phyloP scores from a whole-genome alignment of 2,329 filamentous ascomycete species.

The Pseudodiploospora longispora region DNA sequence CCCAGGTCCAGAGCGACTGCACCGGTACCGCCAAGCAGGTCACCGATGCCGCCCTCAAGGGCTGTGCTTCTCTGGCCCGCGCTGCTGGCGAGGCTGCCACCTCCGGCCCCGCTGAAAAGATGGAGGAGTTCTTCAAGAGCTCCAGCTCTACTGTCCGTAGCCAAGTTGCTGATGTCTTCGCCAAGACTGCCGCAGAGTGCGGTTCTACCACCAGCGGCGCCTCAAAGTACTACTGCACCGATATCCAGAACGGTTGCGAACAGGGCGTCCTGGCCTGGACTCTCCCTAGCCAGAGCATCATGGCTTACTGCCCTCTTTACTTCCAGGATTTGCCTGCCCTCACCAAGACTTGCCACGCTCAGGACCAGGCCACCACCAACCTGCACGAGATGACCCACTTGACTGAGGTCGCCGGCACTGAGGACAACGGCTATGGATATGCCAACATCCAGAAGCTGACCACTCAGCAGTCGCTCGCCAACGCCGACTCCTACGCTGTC shows the following conservation, averaged over 20 bases:
- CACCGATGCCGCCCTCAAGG: conserved; percentile 42
- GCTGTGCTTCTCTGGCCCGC: conserved; percentile 45
- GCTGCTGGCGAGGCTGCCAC: conserved; percentile 42
- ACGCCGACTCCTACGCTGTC: conserved; percentile 50
- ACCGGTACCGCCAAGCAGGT: conserved; percentile 35
- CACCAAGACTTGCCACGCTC: conserved; percentile 45
- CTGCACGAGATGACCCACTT: conserved; percentile 59
- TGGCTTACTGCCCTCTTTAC: conserved; percentile 54
- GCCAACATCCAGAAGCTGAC: conserved; percentile 42
- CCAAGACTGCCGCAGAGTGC: conserved; percentile 45
- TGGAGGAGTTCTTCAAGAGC: conserved; percentile 56
- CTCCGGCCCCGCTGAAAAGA: conserved; percentile 38
- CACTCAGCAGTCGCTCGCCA: conserved; percentile 43
- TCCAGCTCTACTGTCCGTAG: conserved; percentile 33
- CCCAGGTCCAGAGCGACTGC: conserved; percentile 44
- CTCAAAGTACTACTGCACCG: conserved; percentile 50
- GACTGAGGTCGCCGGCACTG: conserved; percentile 46
- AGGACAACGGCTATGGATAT: conserved; percentile 50
- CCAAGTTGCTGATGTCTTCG: conserved; percentile 42
- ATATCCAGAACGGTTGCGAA: conserved; percentile 45
- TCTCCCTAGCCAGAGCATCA: conserved; percentile 41
- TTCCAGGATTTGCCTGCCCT: conserved; percentile 45
- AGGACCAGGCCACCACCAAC: conserved; percentile 57
- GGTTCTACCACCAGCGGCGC: conserved; percentile 37
- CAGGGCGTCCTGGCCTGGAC: conserved; percentile 52